These are phyloP conservation scores for Starmerella apis DNA, from an alignment of 805 yeast genomes.

Conservation along the genomic window DNA sequence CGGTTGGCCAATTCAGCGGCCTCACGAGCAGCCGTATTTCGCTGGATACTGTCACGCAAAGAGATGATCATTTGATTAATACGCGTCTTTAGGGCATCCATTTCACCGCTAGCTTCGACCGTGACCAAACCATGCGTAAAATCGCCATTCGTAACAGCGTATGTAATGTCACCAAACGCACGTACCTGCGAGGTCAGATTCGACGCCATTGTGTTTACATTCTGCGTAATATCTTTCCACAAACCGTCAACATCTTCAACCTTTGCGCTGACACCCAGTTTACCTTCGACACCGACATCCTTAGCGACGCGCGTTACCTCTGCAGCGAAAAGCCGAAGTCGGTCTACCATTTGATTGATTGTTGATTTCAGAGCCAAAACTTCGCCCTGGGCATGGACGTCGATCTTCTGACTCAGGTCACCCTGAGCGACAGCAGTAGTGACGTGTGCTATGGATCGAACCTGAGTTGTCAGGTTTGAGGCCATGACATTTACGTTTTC, in stretches of 20 bases:
- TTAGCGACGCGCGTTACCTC: slow-evolving; percentile 86
- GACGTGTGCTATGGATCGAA: slow-evolving; percentile 78
- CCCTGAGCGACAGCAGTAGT: slow-evolving; percentile 90
- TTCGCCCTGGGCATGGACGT: slow-evolving; percentile 84
- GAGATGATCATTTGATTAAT: slow-evolving; percentile 76
- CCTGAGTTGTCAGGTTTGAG: slow-evolving; percentile 73
- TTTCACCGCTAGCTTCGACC: slow-evolving; percentile 85
- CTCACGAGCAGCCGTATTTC: slow-evolving; percentile 87
- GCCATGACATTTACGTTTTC: slow-evolving; percentile 88
- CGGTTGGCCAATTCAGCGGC: slow-evolving; percentile 87
- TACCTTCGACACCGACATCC: slow-evolving; percentile 90
- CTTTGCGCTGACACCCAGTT: slow-evolving; percentile 84
- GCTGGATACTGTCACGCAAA: slow-evolving; percentile 76
- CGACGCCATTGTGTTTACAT: slow-evolving; percentile 91
- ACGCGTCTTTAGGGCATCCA: slow-evolving; percentile 50
- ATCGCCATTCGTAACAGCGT: slow-evolving; percentile 90
- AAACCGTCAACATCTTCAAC: slow-evolving; percentile 83
- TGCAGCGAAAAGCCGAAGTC: slow-evolving; percentile 73
- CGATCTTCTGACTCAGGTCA: slow-evolving; percentile 73
- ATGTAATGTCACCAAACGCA: slow-evolving; percentile 87
- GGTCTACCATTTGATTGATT: slow-evolving; percentile 87
- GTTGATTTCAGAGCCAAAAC: slow-evolving; percentile 76
- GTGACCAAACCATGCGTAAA: slow-evolving; percentile 73
- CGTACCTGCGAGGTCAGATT: slow-evolving; percentile 84
- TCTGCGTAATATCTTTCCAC: slow-evolving; percentile 85